Evolutionary conservation across 2,329 filamentous ascomycete genomes (phyloP).

Genomic region (Diplocarpon rosae): DNA sequence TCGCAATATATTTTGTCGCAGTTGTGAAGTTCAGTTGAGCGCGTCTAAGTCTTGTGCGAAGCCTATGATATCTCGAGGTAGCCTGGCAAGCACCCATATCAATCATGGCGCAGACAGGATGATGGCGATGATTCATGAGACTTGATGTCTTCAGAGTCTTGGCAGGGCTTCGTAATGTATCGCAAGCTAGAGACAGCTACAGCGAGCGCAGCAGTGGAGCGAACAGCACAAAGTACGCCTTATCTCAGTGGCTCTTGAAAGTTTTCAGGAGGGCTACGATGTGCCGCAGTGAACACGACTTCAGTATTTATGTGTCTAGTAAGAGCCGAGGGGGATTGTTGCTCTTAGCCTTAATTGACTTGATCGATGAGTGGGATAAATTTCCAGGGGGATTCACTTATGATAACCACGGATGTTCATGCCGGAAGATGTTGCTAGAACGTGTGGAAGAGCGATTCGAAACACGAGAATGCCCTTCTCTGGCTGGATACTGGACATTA

Average conservation of each 20-base stretch:
- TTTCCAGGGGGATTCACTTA: background rate
- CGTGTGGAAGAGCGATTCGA: too few relatives aligned
- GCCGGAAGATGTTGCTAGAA: background rate
- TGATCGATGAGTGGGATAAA: background rate
- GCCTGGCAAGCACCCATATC: conserved; percentile 42
- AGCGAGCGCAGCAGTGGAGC: conserved; percentile 43
- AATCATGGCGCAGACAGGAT: conserved; percentile 28
- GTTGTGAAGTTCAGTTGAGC: conserved; percentile 45
- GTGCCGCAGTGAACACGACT: background rate
- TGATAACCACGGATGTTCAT: background rate
- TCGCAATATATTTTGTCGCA: conserved; percentile 25
- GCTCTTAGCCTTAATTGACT: background rate
- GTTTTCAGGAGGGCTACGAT: conserved; percentile 1
- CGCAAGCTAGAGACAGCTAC: conserved; percentile 29
- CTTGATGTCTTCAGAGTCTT: conserved; percentile 17
- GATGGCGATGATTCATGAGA: conserved; percentile 13
- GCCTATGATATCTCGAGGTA: conserved; percentile 31
- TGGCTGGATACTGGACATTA: conserved; percentile 4
- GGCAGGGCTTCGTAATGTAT: conserved; percentile 7
- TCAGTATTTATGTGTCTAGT: background rate
- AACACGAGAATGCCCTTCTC: background rate
- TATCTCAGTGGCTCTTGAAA: conserved; percentile 1
- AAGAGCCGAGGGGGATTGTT: too few relatives aligned
- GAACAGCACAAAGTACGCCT: conserved; percentile 26
- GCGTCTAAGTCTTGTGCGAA: conserved; percentile 40